Evolutionary conservation across 495 filamentous ascomycete species (phyloP), one percentile per base, ranked within the genome.

Genomic region (Aspergillus baeticus): DNA sequence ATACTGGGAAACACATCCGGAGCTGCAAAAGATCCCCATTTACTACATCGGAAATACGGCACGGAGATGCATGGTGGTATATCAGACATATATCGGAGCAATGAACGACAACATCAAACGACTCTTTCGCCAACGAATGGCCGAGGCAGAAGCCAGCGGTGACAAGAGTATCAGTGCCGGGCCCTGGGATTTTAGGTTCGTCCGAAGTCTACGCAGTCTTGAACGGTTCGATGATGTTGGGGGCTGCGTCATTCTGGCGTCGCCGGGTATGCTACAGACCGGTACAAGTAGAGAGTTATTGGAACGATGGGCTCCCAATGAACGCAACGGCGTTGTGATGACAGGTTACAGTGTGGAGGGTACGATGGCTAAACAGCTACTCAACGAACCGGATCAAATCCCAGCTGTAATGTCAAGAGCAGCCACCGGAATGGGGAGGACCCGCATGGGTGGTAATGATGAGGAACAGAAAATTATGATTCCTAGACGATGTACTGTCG

Each of bases 31-130:
- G 56, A 85, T 87, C 17, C 94, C 94, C 15, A 98, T 98, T 51
- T 98, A 97, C 76, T 98, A 97, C 70, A 94, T 94, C 46, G 91
- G 87, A 57, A 96, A 93, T 65, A 81, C 96, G 44, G 94, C 94
- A 1, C 77, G 93, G 59, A 94, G 96, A 69, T 98, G 94, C 67
- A 98, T 98, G 94, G 83, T 96, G 15, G 92, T 98, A 6, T 98
- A 98, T 65, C 93, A 97, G 70, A 98, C 94, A 1, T 98, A 97
- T 65, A 88, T 96, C 55, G 87, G 89, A 50, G 89, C 91, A 22
- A 98, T 98, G 94, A 98, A 98, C 67, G 93, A 96, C 68, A 97
- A 96, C 63, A 98, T 98, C 73, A 96, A 96, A 65, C 82, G 88
- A 2, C 80, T 94, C 7, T 96, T 95, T 74, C 80, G 88, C 17